Evolutionary conservation across 306 rosid species (phyloP).

Genomic region (Rosa persica): DNA sequence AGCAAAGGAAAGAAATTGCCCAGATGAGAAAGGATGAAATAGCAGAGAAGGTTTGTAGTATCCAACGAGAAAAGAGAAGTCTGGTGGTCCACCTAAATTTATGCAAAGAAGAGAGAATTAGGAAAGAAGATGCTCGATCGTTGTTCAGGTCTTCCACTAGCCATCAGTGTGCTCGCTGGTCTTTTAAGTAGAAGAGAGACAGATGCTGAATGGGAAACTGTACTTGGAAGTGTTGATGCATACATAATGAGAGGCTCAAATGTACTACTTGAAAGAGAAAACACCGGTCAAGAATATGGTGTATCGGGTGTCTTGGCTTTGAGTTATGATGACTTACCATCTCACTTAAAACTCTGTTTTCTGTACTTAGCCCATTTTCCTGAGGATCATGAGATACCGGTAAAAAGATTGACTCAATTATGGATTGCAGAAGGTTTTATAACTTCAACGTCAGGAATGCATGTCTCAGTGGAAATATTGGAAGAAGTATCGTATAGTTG

Average conservation of each 20-base stretch:
- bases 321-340: constrained; percentile 51
- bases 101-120: no score
- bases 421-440: no score
- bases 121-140: constrained; percentile 8
- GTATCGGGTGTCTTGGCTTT: constrained; percentile 41
- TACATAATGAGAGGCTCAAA: constrained; percentile 32
- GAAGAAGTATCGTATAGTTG: no score
- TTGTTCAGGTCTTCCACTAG: constrained; percentile 22
- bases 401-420: no score
- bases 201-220: constrained; percentile 29
- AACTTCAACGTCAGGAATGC: no score
- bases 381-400: no score
- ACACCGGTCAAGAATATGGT: constrained; percentile 10
- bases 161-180: constrained; percentile 14
- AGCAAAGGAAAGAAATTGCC: no score
- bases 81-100: no score
- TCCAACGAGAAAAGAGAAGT: no score
- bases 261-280: constrained; percentile 30
- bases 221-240: constrained; percentile 27
- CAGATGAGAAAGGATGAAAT: no score
- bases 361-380: constrained; percentile 31
- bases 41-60: no score
- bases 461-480: no score
- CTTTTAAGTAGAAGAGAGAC: constrained; percentile 7
- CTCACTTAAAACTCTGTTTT: constrained; percentile 50